Base-by-base conservation (phyloP, 2,329 filamentous ascomycete genomes). In the Aureobasidium lini region DNA sequence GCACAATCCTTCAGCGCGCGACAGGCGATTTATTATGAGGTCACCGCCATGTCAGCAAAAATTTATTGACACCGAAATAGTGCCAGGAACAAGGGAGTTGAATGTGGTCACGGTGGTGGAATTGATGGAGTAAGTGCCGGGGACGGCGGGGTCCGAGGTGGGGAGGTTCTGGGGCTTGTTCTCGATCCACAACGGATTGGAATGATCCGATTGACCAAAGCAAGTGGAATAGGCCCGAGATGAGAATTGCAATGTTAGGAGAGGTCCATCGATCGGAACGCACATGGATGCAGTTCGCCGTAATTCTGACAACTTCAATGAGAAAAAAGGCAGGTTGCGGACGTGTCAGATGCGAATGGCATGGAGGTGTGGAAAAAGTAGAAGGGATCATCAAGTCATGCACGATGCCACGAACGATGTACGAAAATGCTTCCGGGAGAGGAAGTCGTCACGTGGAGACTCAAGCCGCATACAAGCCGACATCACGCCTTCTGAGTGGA, bases 111-210 rank as follows among this genome's bases (percentile, higher is more conserved):
- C 23, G 4, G 23, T 15, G 4, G 23, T 40, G 47, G 36, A 40
- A 42, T 28, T 42, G 50, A 53, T 53, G 50, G 50, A 53, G 50
- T 53, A 53, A 53, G 37, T 31, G n/a, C 50, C 50, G 50, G 50
- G 50, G 50, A 40, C 28, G 50, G 9, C 50, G 50, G 50, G 48
- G 50, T 23, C 34, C 37, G 36, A 52, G 18, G 48, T 31, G 32
- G 48, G 48, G 36, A 18, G 18, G 39, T 46, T 37, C 52, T 56
- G 52, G 52, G 29, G 49, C 49, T 31, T 9, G 37, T 18, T 37
- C 52, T 44, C 40, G 52, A 46, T 40, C 31, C 52, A 56, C 40
- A 46, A 29, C 16, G 42, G 32, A 46, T 28, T 36, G 29, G n/a
- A 36, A 18, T 28, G 40, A 29, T 29, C 29, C 11, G 7, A 16